Evolutionary conservation across 768 basidiomycete genomes (phyloP), one percentile per base, ranked within the genome.

Genomic region (Fomitopsis serialis): DNA sequence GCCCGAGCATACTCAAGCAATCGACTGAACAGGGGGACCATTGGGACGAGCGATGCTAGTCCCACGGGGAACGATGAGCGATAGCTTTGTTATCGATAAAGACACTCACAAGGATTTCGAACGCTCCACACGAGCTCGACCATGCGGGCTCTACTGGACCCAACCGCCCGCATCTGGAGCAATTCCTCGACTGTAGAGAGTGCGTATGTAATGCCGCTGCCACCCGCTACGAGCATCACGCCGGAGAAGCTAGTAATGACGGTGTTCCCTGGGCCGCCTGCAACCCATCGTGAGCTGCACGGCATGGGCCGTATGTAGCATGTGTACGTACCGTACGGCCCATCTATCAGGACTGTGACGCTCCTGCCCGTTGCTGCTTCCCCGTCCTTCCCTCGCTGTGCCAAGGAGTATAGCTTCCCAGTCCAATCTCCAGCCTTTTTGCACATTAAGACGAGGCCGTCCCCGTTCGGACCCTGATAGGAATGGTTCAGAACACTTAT

Each of bases 201-300:
- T 1, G 74, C 71, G 60, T 79, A 80, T 0, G 84, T 78, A 64
- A 85, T 78, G 2, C 84, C 84, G 21, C 77, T 78, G 9, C 84
- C 84, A 10, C 81, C 84, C 4, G 78, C 79, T 37, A 84, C 65
- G 54, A 85, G 72, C 54, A 84, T 54, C 12, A 78, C 75, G 0
- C 76, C 74, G 0, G 80, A 77, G 68, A 75, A 84, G 40, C 73
- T 74, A 1, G 73, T 63, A 51, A 76, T 70, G n/a, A 84, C 60
- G 0, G 72, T 70, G 58, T 82, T 73, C 11, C 77, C 67, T 34
- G 73, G 56, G 36, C 75, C 72, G 56, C 78, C 68, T 74, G 61
- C 27, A 42, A 25, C 11, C 13, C 29, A 32, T 17, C 15, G 29
- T n/a, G 8, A 27, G 23, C 29, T 7, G 8, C 5, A 22, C 15